Conservation (phyloP, 345 rosid species). For the Noccaea bulbosa region DNA sequence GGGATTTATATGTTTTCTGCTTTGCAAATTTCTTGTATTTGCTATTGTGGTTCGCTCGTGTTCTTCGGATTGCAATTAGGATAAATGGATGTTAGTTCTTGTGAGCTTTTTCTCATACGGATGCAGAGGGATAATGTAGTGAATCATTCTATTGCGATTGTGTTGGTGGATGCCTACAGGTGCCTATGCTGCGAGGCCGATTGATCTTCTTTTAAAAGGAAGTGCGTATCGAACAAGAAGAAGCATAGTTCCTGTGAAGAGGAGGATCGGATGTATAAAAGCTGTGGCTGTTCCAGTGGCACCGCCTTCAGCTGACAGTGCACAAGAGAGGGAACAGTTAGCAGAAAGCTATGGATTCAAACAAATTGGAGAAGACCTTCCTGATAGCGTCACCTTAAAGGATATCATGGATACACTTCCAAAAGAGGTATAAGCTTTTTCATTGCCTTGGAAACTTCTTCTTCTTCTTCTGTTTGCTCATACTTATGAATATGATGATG, state of each 20-base stretch:
- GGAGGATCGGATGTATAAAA: slow-evolving; percentile 47
- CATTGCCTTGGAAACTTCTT: slow-evolving; percentile 7
- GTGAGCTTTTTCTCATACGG: background rate
- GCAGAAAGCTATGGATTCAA: slow-evolving; percentile 83
- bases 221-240: slow-evolving; percentile 37
- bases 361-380: slow-evolving; percentile 89
- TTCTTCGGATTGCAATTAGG: slow-evolving; percentile 18
- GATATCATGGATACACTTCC: slow-evolving; percentile 84
- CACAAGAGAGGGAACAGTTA: slow-evolving; percentile 63
- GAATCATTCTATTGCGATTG: slow-evolving; percentile 16
- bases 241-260: slow-evolving; percentile 43
- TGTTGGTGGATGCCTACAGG: slow-evolving; percentile 51
- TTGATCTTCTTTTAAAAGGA: slow-evolving; percentile 49
- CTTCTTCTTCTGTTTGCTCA: background rate
- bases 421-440: slow-evolving; percentile 53
- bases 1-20: background rate
- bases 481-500: background rate
- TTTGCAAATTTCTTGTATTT: slow-evolving; percentile 14
- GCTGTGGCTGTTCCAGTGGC: slow-evolving; percentile 74
- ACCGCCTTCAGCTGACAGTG: slow-evolving; percentile 58
- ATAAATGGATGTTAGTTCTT: slow-evolving; percentile 21
- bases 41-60: slow-evolving; percentile 2
- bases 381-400: slow-evolving; percentile 72
- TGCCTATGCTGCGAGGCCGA: slow-evolving; percentile 52
- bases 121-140: slow-evolving; percentile 9